Evolutionary conservation across 805 yeast species (phyloP), one percentile per base, ranked within the genome.

Genomic region (Wickerhamiella hasegawae): DNA sequence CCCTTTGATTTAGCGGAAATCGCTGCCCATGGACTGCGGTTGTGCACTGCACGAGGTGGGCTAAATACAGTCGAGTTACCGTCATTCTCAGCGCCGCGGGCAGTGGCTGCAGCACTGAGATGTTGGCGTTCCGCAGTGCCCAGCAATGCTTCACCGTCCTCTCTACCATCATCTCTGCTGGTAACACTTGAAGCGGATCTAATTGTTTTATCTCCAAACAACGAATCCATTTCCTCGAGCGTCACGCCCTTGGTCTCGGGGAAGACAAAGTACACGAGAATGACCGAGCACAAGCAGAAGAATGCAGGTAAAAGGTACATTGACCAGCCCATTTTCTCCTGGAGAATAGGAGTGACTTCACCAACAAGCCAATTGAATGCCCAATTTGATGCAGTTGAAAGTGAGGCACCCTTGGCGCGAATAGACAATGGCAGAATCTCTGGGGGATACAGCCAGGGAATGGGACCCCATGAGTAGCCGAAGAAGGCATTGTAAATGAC

Each of bases 331-430:
- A 84, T 79, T 5, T 58, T 36, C 46, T 77, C 93, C 49, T 83
- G 76, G 38, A 84, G 64, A 18, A 83, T 69, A 2, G 96, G 96
- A 1, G 94, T 81, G 71, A 79, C 69, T 56, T 81, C 90, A 10
- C 96, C 95, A 19, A 84, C 95, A 24, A 85, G 59, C 63, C 83
- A 85, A 58, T 84, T 84, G 62, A 82, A 84, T 5, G 81, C 68
- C 96, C 96, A 84, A 54, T 84, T 85, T 4, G 93, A 71, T 1
- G 94, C 94, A 1, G 95, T 84, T 1, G 93, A 77, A 42, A 82
- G 60, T 2, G 93, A 81, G 0, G 94, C 92, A 39, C 94, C 94
- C 47, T 83, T 79, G 3, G 94, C 82, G 36, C 96, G 68, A 9
- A 83, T 82, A 15, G 76, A 65, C 42, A 80, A 68, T 0, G 95